Percentiles rank a stretch among this genome's conserved stretches.
These are phyloP conservation scores for Xylaria hypoxylon DNA, from an alignment of 2,329 filamentous ascomycete species.

Conservation along the genomic window DNA sequence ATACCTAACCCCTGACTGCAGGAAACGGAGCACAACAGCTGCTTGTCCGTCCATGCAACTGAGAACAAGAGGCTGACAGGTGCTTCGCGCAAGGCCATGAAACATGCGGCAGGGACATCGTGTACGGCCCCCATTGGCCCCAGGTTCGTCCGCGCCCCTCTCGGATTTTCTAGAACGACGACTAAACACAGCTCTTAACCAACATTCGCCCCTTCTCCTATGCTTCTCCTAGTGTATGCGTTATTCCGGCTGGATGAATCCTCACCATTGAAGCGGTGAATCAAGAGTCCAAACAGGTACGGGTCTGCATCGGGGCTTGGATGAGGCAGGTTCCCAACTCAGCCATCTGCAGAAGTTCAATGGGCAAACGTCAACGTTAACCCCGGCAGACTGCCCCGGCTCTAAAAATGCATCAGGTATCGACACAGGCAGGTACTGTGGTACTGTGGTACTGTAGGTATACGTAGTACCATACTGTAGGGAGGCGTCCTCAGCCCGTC, in stretches of 20 bases:
- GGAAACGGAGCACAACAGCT: slow-evolving; percentile 38
- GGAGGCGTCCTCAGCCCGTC: slow-evolving; percentile 16
- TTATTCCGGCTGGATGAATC: slow-evolving; percentile 17
- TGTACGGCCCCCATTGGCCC: slow-evolving; percentile 45
- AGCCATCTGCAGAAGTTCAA: slow-evolving; percentile 6
- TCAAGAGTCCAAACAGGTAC: slow-evolving; percentile 9
- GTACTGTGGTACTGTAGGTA: too few relatives aligned
- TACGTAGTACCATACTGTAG: background rate
- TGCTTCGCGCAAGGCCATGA: slow-evolving; percentile 42
- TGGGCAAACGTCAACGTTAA: slow-evolving; percentile 10
- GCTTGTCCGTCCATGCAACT: background rate
- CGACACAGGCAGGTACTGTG: too few relatives aligned
- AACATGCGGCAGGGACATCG: slow-evolving; percentile 41
- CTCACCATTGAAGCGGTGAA: slow-evolving; percentile 26
- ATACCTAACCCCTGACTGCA: slow-evolving; percentile 25
- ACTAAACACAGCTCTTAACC: slow-evolving; percentile 16
- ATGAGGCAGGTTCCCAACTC: background rate
- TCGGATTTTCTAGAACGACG: slow-evolving; percentile 33
- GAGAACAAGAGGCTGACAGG: slow-evolving; percentile 34
- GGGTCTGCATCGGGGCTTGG: slow-evolving; percentile 15
- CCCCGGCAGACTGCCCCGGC: too few relatives aligned
- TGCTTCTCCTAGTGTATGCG: background rate
- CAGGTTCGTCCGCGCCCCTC: slow-evolving; percentile 18
- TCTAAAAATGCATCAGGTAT: slow-evolving; percentile 9
- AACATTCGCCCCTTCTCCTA: background rate